Conservation (phyloP, 2,329 filamentous ascomycete genomes). For the Exophiala dermatitidis region DNA sequence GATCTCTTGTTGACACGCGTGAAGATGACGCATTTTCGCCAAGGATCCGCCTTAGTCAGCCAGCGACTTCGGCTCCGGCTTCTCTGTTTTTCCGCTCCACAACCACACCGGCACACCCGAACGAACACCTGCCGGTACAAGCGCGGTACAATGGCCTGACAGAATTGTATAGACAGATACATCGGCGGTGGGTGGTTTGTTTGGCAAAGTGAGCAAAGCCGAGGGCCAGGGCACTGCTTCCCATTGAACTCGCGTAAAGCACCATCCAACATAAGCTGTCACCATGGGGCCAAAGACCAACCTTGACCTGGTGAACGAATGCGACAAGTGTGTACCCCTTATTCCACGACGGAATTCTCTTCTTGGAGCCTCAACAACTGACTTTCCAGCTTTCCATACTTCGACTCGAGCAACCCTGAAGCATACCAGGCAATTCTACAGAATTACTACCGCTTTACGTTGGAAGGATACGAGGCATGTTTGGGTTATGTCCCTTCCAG, state of each 20-base stretch:
- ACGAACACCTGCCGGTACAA: too few relatives aligned
- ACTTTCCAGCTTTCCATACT: conserved; percentile 65
- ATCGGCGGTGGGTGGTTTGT: too few relatives aligned
- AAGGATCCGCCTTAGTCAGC: neutral
- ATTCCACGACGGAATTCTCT: neutral
- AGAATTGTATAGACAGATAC: too few relatives aligned
- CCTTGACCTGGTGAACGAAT: conserved; percentile 50
- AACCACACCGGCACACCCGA: too few relatives aligned
- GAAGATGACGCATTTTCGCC: neutral
- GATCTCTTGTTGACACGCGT: neutral
- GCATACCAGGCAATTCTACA: conserved; percentile 49
- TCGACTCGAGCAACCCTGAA: conserved; percentile 48
- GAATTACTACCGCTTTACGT: conserved; percentile 58
- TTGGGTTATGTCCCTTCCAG: conserved; percentile 51
- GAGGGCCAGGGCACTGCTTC: too few relatives aligned
- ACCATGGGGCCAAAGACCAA: conserved; percentile 36
- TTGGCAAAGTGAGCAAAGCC: too few relatives aligned
- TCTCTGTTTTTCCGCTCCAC: too few relatives aligned
- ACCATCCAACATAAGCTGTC: too few relatives aligned
- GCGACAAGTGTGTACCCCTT: conserved; percentile 42
- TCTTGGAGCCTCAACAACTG: neutral
- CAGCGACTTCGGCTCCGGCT: too few relatives aligned
- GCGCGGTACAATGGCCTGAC: too few relatives aligned
- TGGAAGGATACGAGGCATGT: conserved; percentile 55
- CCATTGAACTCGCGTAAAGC: too few relatives aligned